Base-by-base conservation (phyloP, 306 rosid species). In the Ziziphus jujuba region DNA sequence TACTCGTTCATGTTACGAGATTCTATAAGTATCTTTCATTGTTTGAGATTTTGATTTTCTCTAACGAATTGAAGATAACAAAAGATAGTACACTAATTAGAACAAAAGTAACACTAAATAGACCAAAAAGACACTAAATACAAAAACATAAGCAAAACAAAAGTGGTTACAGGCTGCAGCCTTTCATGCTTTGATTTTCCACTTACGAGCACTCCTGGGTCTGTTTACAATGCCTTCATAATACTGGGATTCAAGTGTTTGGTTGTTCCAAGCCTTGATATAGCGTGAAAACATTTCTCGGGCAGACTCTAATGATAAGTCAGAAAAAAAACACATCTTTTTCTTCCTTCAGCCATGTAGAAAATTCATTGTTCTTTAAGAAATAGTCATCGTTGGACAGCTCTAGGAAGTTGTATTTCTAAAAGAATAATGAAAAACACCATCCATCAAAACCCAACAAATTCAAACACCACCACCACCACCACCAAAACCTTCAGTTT, bases 261-360 rank as follows among this genome's bases (percentile, higher is more conserved):
- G 77, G 31, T 63, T 60, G 16, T 93, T 93, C 98, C 98, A 90
- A 51, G 85, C 88, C 63, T 86, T 81, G 78, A 85, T 81, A 63
- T 90, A 93, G 58, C 85, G 87, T 2, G 80, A 63, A 50, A 93
- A 93, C 77, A 90, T 34, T 72, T 86, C 78, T 0, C 63, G 96
- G 28, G 98, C 85, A 36, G 91, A 81, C 78, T 88, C 95, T 0
- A 96, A 80, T 1, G 82, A 80, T 43, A 93, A 88, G 60, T 93
- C 97, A 21, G 95, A 87, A 90, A 93, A n/a, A 93, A 67, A 88
- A 93, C 36, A 90, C 73, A 45, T 85, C 81, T 72, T 85, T 93
- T 87, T 88, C 89, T 73, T 93, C 98, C 72, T 90, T 90, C 71
- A 90, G 84, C 98, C 98, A 93, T 15, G 86, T 85, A 60, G 98